phyloP scores from a whole-genome alignment of 495 filamentous ascomycete genomes.

The Tuber umbilicatum region DNA sequence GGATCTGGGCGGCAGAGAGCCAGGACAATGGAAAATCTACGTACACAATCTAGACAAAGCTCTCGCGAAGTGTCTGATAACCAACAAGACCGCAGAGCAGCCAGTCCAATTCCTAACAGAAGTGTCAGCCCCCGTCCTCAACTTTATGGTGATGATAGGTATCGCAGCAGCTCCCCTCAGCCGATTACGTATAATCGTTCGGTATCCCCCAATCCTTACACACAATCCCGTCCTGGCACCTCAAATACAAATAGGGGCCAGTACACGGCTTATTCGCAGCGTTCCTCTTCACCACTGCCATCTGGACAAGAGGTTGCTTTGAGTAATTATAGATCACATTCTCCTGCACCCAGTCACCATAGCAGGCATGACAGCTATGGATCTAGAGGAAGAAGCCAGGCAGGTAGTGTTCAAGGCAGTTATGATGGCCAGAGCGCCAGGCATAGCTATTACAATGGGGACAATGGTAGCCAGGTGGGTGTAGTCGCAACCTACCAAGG shows the following conservation, averaged over 20 bases:
- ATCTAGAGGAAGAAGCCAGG: slow-evolving; percentile 47
- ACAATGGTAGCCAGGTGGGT: slow-evolving; percentile 34
- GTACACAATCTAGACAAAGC: slow-evolving; percentile 34
- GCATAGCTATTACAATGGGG: slow-evolving; percentile 36
- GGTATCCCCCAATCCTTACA: slow-evolving; percentile 39
- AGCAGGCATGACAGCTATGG: slow-evolving; percentile 50
- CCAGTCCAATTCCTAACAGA: slow-evolving; percentile 49
- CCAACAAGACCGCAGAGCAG: slow-evolving; percentile 40
- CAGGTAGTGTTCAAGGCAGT: slow-evolving; percentile 25
- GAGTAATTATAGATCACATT: slow-evolving; percentile 33
- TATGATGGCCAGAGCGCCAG: slow-evolving; percentile 37
- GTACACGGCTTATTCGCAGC: slow-evolving; percentile 39
- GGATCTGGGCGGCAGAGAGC: slow-evolving; percentile 40
- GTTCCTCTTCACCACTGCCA: slow-evolving; percentile 35
- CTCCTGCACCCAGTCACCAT: slow-evolving; percentile 36
- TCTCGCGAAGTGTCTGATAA: slow-evolving; percentile 43
- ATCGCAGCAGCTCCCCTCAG: slow-evolving; percentile 34
- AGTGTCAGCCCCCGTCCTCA: slow-evolving; percentile 54
- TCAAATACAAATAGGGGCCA: slow-evolving; percentile 35
- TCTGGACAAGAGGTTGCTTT: slow-evolving; percentile 38
- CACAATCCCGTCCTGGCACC: slow-evolving; percentile 38
- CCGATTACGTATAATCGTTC: slow-evolving; percentile 36
- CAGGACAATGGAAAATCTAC: slow-evolving; percentile 38
- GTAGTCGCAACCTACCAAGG: slow-evolving; percentile 33
- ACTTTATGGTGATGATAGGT: slow-evolving; percentile 40